phyloP scores from a whole-genome alignment of 2,329 filamentous ascomycete species.

The Cryphonectria radicalis region DNA sequence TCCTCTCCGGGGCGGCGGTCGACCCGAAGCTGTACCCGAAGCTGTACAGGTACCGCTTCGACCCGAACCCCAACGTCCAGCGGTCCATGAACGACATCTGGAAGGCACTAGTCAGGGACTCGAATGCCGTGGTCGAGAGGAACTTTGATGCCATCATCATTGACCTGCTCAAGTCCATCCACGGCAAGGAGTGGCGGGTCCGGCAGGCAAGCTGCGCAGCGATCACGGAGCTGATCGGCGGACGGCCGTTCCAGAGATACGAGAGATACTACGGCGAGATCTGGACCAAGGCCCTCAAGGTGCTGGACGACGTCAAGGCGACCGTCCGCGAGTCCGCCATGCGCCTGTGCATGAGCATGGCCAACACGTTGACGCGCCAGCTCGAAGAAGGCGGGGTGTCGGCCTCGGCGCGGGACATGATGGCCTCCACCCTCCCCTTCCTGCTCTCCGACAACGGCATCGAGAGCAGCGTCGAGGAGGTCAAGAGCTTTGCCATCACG shows the following conservation, averaged over 20 bases:
- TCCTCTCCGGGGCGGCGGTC: conserved; percentile 83
- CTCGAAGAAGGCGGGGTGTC: conserved; percentile 77
- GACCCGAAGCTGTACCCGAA: conserved; percentile 96
- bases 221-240: conserved; percentile 84
- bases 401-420: conserved; percentile 75
- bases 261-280: conserved; percentile 84
- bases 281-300: conserved; percentile 84
- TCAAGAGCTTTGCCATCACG: conserved; percentile 79
- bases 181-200: conserved; percentile 92
- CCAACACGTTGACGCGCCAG: conserved; percentile 82
- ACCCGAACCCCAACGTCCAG: conserved; percentile 91
- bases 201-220: conserved; percentile 91
- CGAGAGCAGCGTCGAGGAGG: conserved; percentile 86
- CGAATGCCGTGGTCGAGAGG: conserved; percentile 72
- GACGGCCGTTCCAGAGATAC: conserved; percentile 75
- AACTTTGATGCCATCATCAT: conserved; percentile 90
- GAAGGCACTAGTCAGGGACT: conserved; percentile 92
- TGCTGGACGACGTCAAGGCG: conserved; percentile 94
- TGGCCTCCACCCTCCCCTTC: conserved; percentile 87
- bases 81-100: conserved; percentile 98
- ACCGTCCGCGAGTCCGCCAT: conserved; percentile 83
- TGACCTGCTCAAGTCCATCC: conserved; percentile 82
- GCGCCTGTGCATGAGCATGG: conserved; percentile 80
- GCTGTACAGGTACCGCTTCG: conserved; percentile 91
- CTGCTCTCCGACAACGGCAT: conserved; percentile 86